Base-by-base conservation (phyloP, 192 early-diverging fungal genomes). In the Coemansia sp. region DNA sequence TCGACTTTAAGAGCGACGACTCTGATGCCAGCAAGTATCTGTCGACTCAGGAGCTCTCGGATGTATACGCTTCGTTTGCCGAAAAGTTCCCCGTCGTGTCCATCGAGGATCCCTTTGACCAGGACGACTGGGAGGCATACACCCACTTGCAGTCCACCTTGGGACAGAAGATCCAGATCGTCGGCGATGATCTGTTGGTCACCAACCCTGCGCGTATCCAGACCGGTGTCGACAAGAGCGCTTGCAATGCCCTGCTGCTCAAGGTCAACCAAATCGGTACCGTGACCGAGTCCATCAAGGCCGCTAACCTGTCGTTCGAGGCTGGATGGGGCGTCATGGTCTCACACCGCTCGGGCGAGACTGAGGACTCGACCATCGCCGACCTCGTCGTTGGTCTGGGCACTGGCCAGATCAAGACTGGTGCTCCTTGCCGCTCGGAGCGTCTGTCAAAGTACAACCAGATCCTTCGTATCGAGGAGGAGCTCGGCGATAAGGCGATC, bases 231-330 rank as follows among this genome's bases (percentile, higher is more conserved):
- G 92, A 95, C 72, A 92, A 95, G 90, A 97, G 93, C 89, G 87
- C 95, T 62, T 94, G 93, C 90, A 96, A 95, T 73, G 94, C 90
- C 18, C 89, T 99, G 46, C 87, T 99, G 74, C 89, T 99, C 79
- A 99, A 99, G 89, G 95, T 99, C 72, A 99, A 99, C 91, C 97
- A 98, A 85, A 99, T 99, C 84, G 97, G 97, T 64, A 94, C 94
- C 66, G 88, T 99, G 33, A 95, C 93, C 76, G 97, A 99, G 88
- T 93, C 92, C 53, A 99, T 99, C 86, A 87, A 91, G 79, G 92
- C 92, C 49, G 89, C 92, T 55, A 81, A 86, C 67, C 76, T 87
- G 63, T 89, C 95, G 66, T 93, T 94, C 71, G 70, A 78, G 52
- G 94, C 90, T 70, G 96, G 96, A 66, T 99, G 97, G 97, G 97